Conservation (phyloP, 2,329 filamentous ascomycete species). For the Penicillium italicum region DNA sequence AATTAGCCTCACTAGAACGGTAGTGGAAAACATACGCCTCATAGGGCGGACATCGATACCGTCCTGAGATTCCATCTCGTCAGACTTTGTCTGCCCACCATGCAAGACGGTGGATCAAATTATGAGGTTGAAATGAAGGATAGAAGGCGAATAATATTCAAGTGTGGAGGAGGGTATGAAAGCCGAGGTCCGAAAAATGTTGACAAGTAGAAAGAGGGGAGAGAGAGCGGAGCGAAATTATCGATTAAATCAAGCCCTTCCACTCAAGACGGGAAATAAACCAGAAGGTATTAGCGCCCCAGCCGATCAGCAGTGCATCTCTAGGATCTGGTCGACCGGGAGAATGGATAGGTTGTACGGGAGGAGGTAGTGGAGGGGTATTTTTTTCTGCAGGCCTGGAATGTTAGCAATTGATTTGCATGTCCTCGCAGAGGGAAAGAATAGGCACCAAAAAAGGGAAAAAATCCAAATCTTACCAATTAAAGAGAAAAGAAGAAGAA, state of each 20-base stretch:
- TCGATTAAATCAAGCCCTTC: slow-evolving; percentile 10
- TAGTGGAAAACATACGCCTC: slow-evolving; percentile 56
- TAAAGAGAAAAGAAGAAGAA: slow-evolving; percentile 8
- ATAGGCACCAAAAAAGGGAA: background rate
- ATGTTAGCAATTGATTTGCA: slow-evolving; percentile 25
- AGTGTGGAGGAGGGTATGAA: background rate
- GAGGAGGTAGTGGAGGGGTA: slow-evolving; percentile 22
- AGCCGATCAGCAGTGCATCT: slow-evolving; percentile 20
- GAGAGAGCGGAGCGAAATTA: background rate
- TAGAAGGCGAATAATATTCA: slow-evolving; percentile 1
- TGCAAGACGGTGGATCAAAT: slow-evolving; percentile 19
- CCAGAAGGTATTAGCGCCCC: slow-evolving; percentile 2
- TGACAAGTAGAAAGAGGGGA: slow-evolving; percentile 2
- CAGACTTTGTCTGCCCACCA: slow-evolving; percentile 28
- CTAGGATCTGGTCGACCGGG: slow-evolving; percentile 30
- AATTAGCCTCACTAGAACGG: background rate
- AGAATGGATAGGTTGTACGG: slow-evolving; percentile 32
- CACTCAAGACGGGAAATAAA: slow-evolving; percentile 8
- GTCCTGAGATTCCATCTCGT: slow-evolving; percentile 45
- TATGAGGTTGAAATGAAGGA: background rate
- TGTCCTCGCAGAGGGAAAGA: slow-evolving; percentile 4
- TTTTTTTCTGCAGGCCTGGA: slow-evolving; percentile 23
- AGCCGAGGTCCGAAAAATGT: background rate
- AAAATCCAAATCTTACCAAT: slow-evolving; percentile 12
- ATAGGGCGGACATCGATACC: slow-evolving; percentile 61